A percentile compares a stretch with the other conserved stretches of the same genome.
phyloP scores from a whole-genome alignment of 208 protist species.

The Kentomonas sorsogonicus region DNA sequence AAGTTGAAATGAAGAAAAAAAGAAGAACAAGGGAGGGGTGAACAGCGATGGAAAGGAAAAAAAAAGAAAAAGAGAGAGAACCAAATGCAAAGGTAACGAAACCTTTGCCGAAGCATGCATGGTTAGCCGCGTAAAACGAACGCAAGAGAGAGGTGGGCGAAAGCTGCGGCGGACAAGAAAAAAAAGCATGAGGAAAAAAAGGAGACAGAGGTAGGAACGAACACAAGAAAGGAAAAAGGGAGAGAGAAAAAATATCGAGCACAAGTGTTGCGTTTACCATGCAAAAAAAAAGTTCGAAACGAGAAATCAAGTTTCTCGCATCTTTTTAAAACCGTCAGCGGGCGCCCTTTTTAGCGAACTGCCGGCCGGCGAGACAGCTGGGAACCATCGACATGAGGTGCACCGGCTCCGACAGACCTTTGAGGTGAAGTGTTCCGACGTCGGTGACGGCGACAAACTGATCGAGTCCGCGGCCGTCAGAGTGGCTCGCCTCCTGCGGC shows the following conservation, averaged over 20 bases:
- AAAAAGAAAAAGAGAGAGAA: not conserved
- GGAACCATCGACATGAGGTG: slow-evolving; percentile 54
- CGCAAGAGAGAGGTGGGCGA: too few species aligned
- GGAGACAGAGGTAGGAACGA: not conserved
- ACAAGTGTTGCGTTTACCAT: too few species aligned
- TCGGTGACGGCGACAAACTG: slow-evolving; percentile 52
- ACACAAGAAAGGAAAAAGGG: slow-evolving; percentile 3
- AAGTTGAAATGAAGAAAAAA: slow-evolving; percentile 2
- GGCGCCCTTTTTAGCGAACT: slow-evolving; percentile 23
- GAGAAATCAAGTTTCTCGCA: too few species aligned
- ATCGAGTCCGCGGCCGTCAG: slow-evolving; percentile 39
- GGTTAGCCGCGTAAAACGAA: slow-evolving; percentile 7
- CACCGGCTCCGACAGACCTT: slow-evolving; percentile 40
- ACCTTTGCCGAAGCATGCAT: not conserved
- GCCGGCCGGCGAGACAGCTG: slow-evolving; percentile 32
- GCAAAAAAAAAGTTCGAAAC: too few species aligned
- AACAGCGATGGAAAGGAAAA: too few species aligned
- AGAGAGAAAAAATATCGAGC: not conserved
- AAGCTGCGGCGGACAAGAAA: too few species aligned
- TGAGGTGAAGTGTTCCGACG: slow-evolving; percentile 28
- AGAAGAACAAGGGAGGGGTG: not conserved
- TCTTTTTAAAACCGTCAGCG: not conserved
- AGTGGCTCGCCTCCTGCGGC: too few species aligned
- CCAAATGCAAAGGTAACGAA: too few species aligned
- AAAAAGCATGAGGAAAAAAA: slow-evolving; percentile 9